These are phyloP conservation scores for Linderina pennispora DNA, from an alignment of 192 early-diverging fungal species.

Conservation along the genomic window DNA sequence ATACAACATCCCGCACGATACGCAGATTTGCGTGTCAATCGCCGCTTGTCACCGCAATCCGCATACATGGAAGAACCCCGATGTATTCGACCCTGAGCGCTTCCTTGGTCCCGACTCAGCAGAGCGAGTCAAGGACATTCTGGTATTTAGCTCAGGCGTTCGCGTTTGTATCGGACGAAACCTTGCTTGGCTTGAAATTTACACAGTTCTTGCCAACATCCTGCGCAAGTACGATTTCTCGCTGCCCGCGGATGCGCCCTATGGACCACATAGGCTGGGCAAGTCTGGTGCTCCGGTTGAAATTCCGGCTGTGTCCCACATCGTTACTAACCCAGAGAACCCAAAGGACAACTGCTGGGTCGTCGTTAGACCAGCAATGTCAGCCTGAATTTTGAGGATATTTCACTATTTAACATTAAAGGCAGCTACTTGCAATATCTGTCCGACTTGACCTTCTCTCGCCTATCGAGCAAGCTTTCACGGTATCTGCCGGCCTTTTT, in stretches of 20 bases:
- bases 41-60: conserved; percentile 25
- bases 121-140: conserved; percentile 2
- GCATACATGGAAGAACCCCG: conserved; percentile 9
- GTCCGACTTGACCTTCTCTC: conserved; percentile 10
- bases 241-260: conserved; percentile 9
- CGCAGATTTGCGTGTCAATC: conserved; percentile 15
- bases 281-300: no score
- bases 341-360: no score
- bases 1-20: conserved; percentile 12
- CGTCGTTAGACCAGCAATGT: no score
- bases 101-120: conserved; percentile 20
- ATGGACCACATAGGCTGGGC: conserved; percentile 6
- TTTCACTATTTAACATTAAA: no score
- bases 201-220: conserved; percentile 33
- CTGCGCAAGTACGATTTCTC: conserved; percentile 25
- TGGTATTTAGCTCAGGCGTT: conserved; percentile 29
- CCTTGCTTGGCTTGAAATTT: conserved; percentile 32
- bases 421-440: conserved; percentile 14
- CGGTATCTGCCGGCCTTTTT: not conserved
- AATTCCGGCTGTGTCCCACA: no score
- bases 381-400: no score
- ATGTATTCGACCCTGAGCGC: conserved; percentile 24
- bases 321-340: no score
- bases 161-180: conserved; percentile 36
- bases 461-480: conserved; percentile 7